phyloP scores from a whole-genome alignment of 148 eudicot species.

The Euryodendron excelsum region DNA sequence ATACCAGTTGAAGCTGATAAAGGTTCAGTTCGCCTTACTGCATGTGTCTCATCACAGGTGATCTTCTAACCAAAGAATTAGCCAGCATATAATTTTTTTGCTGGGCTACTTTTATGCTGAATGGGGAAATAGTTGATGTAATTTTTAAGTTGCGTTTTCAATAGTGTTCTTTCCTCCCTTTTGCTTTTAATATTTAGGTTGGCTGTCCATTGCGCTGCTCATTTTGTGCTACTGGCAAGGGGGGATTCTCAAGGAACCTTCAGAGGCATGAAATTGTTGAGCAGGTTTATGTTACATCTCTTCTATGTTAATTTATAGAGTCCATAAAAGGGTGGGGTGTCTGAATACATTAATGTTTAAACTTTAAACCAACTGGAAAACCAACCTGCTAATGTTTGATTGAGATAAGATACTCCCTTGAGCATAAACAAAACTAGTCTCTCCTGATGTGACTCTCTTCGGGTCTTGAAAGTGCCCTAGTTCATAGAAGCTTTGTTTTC shows the following conservation, averaged over 20 bases:
- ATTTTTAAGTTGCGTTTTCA: background rate
- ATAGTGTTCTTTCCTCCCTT: background rate
- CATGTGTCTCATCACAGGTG: conserved; percentile 99
- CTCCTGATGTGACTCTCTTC: background rate
- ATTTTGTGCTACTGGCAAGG: conserved; percentile 99
- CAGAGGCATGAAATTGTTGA: conserved; percentile 91
- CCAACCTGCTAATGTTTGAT: background rate
- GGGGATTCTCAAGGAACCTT: conserved; percentile 95
- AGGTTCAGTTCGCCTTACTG: conserved; percentile 88
- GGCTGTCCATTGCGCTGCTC: conserved; percentile 97
- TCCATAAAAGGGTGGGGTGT: background rate
- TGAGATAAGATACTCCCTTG: background rate
- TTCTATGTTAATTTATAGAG: background rate
- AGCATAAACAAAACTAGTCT: background rate
- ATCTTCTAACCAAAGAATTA: conserved; percentile 13
- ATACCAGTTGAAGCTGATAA: conserved; percentile 88
- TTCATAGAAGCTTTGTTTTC: background rate
- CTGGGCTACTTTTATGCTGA: background rate
- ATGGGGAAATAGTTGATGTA: background rate
- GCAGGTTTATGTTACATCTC: conserved; percentile 58
- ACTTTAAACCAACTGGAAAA: background rate
- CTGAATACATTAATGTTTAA: background rate
- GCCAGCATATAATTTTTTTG: background rate
- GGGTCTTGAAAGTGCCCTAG: background rate
- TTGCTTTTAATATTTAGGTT: conserved; percentile 47